phyloP scores from a whole-genome alignment of 805 yeast genomes.

The Cephaloascus albidus region DNA sequence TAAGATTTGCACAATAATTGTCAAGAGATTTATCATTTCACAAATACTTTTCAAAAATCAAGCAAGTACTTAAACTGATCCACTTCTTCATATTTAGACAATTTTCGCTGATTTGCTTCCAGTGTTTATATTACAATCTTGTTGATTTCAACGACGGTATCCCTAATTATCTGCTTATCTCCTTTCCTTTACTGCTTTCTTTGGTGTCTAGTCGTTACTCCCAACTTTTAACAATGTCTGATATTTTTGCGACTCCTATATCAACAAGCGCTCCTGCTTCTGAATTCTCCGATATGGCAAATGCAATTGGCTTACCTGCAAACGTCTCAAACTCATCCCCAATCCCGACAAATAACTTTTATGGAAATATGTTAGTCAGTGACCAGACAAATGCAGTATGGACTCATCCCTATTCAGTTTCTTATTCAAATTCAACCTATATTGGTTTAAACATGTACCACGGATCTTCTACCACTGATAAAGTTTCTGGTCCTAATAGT shows the following conservation, averaged over 20 bases:
- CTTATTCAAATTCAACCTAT: slow-evolving; percentile 3
- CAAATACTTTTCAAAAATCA: no score
- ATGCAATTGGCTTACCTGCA: slow-evolving; percentile 7
- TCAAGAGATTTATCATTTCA: no score
- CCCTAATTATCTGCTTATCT: background rate
- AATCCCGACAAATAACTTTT: slow-evolving; percentile 10
- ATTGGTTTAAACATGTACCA: slow-evolving; percentile 6
- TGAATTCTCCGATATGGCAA: slow-evolving; percentile 6
- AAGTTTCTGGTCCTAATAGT: slow-evolving; percentile 6
- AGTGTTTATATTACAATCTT: no score
- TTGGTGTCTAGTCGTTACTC: background rate
- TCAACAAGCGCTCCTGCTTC: slow-evolving; percentile 7
- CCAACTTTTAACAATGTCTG: background rate
- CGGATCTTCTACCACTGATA: slow-evolving; percentile 5
- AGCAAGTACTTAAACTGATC: no score
- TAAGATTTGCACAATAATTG: no score
- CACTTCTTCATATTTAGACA: no score
- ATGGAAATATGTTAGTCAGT: slow-evolving; percentile 7
- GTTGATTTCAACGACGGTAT: background rate
- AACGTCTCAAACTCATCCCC: slow-evolving; percentile 6
- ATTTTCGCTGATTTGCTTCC: no score
- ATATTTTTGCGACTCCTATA: slow-evolving; percentile 8
- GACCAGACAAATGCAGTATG: slow-evolving; percentile 7
- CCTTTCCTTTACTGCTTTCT: background rate
- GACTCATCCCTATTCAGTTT: slow-evolving; percentile 10